phyloP scores from a whole-genome alignment of 805 yeast genomes.

The Suhomyces xylopsoci region DNA sequence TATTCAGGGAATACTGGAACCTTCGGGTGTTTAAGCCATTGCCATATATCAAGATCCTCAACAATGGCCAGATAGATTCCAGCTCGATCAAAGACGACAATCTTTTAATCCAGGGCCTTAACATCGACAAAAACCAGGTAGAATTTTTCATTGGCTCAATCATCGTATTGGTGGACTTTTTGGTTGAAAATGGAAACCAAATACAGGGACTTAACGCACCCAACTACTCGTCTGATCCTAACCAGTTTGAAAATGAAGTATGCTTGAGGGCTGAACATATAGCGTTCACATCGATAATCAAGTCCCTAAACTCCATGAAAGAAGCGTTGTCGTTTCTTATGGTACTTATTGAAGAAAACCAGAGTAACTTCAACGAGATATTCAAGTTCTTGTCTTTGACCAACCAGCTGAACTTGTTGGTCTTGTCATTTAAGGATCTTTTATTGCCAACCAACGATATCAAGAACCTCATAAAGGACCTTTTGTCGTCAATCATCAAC shows the following conservation, averaged over 20 bases:
- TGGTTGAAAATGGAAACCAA: conserved; percentile 58
- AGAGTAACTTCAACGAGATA: conserved; percentile 56
- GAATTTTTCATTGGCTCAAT: conserved; percentile 72
- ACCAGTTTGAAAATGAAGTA: conserved; percentile 55
- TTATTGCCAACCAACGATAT: conserved; percentile 68
- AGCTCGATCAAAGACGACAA: conserved; percentile 43
- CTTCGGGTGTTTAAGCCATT: conserved; percentile 57
- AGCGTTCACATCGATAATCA: conserved; percentile 75
- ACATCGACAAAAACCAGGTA: conserved; percentile 48
- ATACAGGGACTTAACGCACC: conserved; percentile 64
- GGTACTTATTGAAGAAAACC: conserved; percentile 72
- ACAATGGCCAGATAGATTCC: conserved; percentile 34
- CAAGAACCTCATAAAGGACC: conserved; percentile 71
- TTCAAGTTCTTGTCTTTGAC: conserved; percentile 65
- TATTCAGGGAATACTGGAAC: conserved; percentile 79
- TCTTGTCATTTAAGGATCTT: conserved; percentile 68
- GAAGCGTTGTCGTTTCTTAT: conserved; percentile 88
- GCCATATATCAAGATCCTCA: conserved; percentile 38
- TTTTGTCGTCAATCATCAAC: conserved; percentile 84
- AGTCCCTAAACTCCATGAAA: conserved; percentile 71
- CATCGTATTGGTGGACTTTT: conserved; percentile 65
- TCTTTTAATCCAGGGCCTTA: conserved; percentile 44
- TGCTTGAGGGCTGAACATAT: conserved; percentile 87
- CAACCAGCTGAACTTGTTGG: conserved; percentile 65
- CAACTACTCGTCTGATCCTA: conserved; percentile 47